Evolutionary conservation across 129 eudicot species (phyloP).

Genomic region (Centaurea solstitialis): DNA sequence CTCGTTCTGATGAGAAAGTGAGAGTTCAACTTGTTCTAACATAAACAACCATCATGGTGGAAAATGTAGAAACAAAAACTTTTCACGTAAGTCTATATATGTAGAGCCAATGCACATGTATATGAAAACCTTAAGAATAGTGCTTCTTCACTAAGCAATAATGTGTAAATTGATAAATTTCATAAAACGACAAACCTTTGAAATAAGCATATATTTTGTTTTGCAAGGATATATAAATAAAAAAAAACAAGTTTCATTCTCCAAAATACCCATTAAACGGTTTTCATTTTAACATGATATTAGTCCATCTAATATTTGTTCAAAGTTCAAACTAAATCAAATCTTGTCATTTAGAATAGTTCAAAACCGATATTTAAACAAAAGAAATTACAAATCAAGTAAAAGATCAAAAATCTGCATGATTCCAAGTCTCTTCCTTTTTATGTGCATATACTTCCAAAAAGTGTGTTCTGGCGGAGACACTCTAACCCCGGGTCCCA

Average conservation of each 20-base stretch:
- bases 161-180: neutral
- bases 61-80: neutral
- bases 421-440: neutral
- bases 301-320: neutral
- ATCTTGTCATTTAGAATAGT: neutral
- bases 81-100: neutral
- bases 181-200: neutral
- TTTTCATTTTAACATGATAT: neutral
- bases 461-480: no score
- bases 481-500: no score
- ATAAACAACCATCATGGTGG: neutral
- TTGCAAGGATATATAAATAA: neutral
- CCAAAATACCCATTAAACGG: neutral
- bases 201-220: neutral
- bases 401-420: neutral
- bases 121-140: neutral
- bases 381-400: neutral
- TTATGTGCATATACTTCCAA: neutral
- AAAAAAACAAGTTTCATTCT: neutral
- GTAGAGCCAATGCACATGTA: neutral
- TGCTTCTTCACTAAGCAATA: neutral
- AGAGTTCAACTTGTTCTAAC: neutral
- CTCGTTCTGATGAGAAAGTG: neutral
- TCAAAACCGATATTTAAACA: neutral
- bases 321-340: neutral